Evolutionary conservation across 768 basidiomycete species (phyloP), one percentile per base, ranked within the genome.

Genomic region (Mrakia frigida): DNA sequence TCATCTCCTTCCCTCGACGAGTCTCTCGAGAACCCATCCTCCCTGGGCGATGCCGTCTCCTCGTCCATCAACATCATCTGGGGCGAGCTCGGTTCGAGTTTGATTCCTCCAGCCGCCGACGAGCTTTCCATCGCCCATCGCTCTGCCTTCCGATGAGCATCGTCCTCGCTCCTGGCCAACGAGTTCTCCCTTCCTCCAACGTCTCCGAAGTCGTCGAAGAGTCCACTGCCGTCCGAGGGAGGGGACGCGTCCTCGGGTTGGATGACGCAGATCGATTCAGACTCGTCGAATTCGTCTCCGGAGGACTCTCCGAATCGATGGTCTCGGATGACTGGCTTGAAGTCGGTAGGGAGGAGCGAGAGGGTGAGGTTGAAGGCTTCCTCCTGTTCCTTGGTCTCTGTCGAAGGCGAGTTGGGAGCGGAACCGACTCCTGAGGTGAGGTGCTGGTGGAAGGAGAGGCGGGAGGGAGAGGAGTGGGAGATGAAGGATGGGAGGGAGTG

Each of bases 1-100:
- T 65, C 73, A 6, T 74, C 63, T 31, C 52, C 73, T 9, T 74
- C 73, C 18, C 60, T 59, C 72, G 74, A 74, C 31, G 70, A 72
- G 50, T 68, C 35, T n/a, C 70, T 50, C 9, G 33, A 52, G 35
- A 41, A 67, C 37, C 25, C 18, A n/a, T 41, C 35, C 35, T 35
- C 25, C 71, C 35, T 59, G 11, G 71, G 25, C 71, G 56, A 25
- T 1, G 9, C 31, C 53, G 39, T 28, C 41, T 73, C 53, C 33
- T 28, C 35, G 35, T 73, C 21, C 31, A n/a, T 6, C 35, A 28
- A 14, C 2, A 72, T 16, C 53, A 52, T 59, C 52, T 5, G 18
- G 2, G 70, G 70, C 23, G 70, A 72, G 33, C 28, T 37, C 23
- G 70, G 70, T 33, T 72, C 70, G 33, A 37, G 18, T 52, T 72